Conservation (phyloP, 2,329 filamentous ascomycete species). For the Ophiostoma triangulosporum region DNA sequence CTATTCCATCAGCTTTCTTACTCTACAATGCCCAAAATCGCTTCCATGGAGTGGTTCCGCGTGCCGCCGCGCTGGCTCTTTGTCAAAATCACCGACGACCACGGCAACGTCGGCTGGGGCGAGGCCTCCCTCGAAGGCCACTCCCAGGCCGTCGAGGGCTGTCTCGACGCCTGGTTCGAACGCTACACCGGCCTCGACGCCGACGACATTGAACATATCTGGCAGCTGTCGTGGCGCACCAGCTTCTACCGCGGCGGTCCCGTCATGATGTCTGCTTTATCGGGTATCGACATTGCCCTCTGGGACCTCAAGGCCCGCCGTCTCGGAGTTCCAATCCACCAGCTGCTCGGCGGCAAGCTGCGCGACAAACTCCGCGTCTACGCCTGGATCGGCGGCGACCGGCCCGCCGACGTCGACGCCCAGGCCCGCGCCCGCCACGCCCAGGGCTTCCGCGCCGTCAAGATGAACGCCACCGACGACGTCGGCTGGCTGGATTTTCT, state of each 20-base stretch:
- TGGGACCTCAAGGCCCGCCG: conserved; percentile 48
- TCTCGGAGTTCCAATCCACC: conserved; percentile 43
- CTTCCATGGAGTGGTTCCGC: conserved; percentile 50
- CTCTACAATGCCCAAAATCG: conserved; percentile 29
- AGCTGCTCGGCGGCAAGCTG: conserved; percentile 53
- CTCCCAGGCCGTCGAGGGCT: conserved; percentile 51
- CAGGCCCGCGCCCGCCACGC: conserved; percentile 38
- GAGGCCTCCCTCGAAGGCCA: conserved; percentile 55
- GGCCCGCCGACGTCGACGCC: conserved; percentile 45
- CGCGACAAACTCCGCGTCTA: conserved; percentile 51
- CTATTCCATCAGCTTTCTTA: not conserved
- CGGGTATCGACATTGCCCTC: conserved; percentile 56
- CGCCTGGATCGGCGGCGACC: conserved; percentile 56
- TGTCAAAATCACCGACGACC: conserved; percentile 51
- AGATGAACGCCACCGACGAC: conserved; percentile 60
- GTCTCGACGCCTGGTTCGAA: conserved; percentile 44
- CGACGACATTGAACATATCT: conserved; percentile 58
- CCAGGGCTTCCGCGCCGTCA: conserved; percentile 46
- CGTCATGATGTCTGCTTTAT: conserved; percentile 59
- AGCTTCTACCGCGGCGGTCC: conserved; percentile 59
- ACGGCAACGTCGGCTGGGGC: conserved; percentile 48
- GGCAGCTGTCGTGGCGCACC: conserved; percentile 50
- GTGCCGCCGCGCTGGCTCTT: conserved; percentile 56
- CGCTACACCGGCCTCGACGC: conserved; percentile 48
- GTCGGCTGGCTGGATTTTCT: conserved; percentile 55